Percentiles rank a stretch among this genome's conserved stretches.
phyloP scores from a whole-genome alignment of 1,284 basidiomycete species.

The Ustanciosporium gigantosporum region DNA sequence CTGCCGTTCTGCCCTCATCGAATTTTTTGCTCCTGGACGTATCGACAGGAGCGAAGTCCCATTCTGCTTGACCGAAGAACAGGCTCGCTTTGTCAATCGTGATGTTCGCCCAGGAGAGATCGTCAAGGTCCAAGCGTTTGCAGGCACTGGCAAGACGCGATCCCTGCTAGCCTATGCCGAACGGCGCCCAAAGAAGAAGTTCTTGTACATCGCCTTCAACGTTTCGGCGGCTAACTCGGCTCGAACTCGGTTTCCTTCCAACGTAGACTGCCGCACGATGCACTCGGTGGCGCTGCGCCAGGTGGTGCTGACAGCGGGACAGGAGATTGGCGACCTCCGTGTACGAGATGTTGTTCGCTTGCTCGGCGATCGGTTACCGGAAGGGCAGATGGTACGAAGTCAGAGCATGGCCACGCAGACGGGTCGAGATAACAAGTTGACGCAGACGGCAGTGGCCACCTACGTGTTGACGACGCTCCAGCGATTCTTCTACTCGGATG shows the following conservation, averaged over 20 bases:
- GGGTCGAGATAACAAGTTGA: conserved; percentile 28
- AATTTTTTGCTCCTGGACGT: conserved; percentile 30
- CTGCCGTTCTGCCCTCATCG: conserved; percentile 22
- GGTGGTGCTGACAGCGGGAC: conserved; percentile 33
- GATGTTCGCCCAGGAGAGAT: conserved; percentile 43
- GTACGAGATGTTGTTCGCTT: conserved; percentile 43
- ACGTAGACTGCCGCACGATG: conserved; percentile 55
- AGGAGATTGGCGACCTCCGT: conserved; percentile 41
- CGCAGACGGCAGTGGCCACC: conserved; percentile 46
- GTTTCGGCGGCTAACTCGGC: conserved; percentile 48
- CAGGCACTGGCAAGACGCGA: conserved; percentile 53
- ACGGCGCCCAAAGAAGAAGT: conserved; percentile 36
- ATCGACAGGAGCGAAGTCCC: conserved; percentile 1
- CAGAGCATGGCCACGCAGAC: conserved; percentile 23
- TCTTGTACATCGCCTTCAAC: conserved; percentile 56
- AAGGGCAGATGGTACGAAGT: conserved; percentile 19
- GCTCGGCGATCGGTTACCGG: conserved; percentile 35
- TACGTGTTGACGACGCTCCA: conserved; percentile 50
- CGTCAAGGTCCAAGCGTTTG: conserved; percentile 53
- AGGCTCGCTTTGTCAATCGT: conserved; percentile 37
- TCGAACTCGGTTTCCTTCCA: conserved; percentile 34
- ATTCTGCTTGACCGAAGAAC: conserved; percentile 51
- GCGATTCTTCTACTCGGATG: conserved; percentile 50
- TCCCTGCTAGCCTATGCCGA: conserved; percentile 49
- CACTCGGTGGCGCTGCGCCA: conserved; percentile 49